These are phyloP conservation scores for Plectosphaerella plurivora DNA, from an alignment of 2,329 filamentous ascomycete genomes.

Conservation along the genomic window DNA sequence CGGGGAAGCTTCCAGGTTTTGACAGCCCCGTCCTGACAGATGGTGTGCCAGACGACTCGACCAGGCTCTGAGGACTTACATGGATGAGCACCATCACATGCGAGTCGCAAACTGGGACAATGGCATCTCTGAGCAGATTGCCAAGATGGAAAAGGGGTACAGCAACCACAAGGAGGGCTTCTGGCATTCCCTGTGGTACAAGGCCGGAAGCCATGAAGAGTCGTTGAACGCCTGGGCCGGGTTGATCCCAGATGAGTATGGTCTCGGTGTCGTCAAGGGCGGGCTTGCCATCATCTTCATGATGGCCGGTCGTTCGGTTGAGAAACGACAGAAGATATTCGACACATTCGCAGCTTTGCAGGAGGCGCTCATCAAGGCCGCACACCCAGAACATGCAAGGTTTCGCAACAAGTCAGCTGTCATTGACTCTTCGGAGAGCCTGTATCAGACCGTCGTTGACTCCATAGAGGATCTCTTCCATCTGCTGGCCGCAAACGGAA, in stretches of 20 bases:
- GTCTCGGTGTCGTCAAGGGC: background rate
- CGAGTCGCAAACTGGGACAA: background rate
- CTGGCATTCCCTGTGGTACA: background rate
- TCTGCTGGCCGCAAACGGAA: background rate
- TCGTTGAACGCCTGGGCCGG: background rate
- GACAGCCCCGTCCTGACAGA: background rate
- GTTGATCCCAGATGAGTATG: background rate
- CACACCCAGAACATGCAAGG: background rate
- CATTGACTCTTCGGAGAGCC: background rate
- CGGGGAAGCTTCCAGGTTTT: background rate
- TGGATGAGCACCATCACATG: background rate
- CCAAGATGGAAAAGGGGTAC: background rate
- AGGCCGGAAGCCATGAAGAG: background rate
- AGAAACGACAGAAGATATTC: background rate
- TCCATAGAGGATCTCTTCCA: background rate
- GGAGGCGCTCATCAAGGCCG: background rate
- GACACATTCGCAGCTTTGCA: background rate
- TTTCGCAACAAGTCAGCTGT: background rate
- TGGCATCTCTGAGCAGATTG: background rate
- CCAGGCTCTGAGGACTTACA: background rate
- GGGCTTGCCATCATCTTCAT: background rate
- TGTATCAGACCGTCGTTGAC: background rate
- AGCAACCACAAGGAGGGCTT: background rate
- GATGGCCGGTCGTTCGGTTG: background rate
- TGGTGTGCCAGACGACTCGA: background rate